A percentile compares a stretch with the other conserved stretches of the same genome.
Conservation (phyloP, 1,284 basidiomycete species). For the Cryptococcus neoformans region DNA sequence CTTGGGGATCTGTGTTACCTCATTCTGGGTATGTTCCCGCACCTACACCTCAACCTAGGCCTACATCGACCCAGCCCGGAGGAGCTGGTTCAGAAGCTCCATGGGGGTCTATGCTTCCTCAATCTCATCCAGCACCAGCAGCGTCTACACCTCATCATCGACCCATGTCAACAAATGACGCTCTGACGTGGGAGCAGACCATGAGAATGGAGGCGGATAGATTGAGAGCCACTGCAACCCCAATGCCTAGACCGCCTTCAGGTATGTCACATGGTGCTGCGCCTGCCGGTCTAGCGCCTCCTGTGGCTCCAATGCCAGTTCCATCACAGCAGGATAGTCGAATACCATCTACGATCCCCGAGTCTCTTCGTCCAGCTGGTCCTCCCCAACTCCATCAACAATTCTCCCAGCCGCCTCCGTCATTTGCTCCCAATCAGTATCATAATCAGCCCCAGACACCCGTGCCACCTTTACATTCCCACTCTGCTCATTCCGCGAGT, state of each 20-base stretch:
- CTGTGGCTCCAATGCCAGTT: constrained; percentile 6
- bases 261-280: constrained; percentile 7
- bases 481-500: constrained; percentile 27
- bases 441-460: constrained; percentile 14
- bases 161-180: constrained; percentile 25
- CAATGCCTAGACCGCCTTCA: constrained; percentile 22
- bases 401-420: constrained; percentile 16
- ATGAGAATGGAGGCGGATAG: constrained; percentile 13
- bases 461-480: constrained; percentile 20
- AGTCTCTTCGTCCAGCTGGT: constrained; percentile 12
- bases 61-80: constrained; percentile 23
- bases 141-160: constrained; percentile 21
- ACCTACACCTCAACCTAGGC: constrained; percentile 15
- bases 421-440: constrained; percentile 3
- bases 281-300: constrained; percentile 2
- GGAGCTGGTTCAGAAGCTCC: constrained; percentile 20
- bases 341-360: constrained; percentile 21
- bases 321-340: constrained; percentile 5
- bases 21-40: constrained; percentile 19
- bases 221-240: constrained; percentile 14
- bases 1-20: constrained; percentile 31
- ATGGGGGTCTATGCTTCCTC: constrained; percentile 29
- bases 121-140: constrained; percentile 26
- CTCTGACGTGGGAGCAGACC: constrained; percentile 16
- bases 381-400: constrained; percentile 13